phyloP scores from a whole-genome alignment of 2,329 filamentous ascomycete species.

The Aspergillus piperis region DNA sequence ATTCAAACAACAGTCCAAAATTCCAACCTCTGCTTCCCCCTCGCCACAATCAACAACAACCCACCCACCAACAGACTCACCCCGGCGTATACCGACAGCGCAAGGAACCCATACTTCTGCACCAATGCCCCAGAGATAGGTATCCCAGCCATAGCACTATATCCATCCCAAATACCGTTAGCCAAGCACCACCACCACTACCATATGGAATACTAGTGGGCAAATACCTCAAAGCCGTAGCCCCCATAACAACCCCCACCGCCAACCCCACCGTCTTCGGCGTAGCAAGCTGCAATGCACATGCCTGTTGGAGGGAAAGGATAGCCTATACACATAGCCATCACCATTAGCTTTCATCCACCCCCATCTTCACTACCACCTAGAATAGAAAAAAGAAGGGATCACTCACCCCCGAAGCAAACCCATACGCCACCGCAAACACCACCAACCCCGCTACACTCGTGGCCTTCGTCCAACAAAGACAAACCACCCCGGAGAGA shows the following conservation, averaged over 20 bases:
- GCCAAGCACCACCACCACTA: neutral
- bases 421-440: constrained; percentile 40
- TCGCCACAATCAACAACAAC: constrained; percentile 26
- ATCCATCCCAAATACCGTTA: neutral
- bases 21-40: constrained; percentile 19
- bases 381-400: constrained; percentile 38
- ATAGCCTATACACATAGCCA: constrained; percentile 43
- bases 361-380: neutral
- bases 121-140: constrained; percentile 47
- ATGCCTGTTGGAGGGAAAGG: constrained; percentile 50
- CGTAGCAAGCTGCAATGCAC: constrained; percentile 46
- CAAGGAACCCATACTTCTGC: constrained; percentile 42
- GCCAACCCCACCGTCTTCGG: constrained; percentile 44
- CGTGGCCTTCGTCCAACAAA: constrained; percentile 34
- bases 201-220: no score
- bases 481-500: constrained; percentile 30
- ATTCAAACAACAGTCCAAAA: constrained; percentile 17
- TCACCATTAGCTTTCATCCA: neutral
- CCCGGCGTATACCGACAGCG: constrained; percentile 44
- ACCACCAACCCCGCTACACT: constrained; percentile 31
- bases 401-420: constrained; percentile 46
- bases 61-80: constrained; percentile 35
- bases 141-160: constrained; percentile 44
- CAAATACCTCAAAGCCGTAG: constrained; percentile 45
- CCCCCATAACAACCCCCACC: constrained; percentile 46